A percentile compares a stretch with the other conserved stretches of the same genome.
phyloP scores from a whole-genome alignment of 345 rosid genomes.

The Tarenaya hassleriana region DNA sequence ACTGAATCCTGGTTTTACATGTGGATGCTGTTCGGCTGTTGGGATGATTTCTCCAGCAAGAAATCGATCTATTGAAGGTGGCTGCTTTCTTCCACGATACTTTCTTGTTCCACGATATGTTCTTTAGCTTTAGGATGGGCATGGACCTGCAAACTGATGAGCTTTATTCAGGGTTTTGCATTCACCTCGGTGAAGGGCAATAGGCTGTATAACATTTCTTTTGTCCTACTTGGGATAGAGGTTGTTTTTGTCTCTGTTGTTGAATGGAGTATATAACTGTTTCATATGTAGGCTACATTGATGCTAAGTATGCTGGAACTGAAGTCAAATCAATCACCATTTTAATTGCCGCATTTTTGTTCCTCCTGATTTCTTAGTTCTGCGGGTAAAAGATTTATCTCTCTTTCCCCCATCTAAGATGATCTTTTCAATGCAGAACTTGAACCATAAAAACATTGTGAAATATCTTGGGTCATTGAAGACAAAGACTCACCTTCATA shows the following conservation, averaged over 20 bases:
- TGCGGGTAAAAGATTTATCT: neutral
- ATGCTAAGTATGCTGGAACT: slow-evolving; percentile 2
- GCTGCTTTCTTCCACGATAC: slow-evolving; percentile 7
- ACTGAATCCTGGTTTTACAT: slow-evolving; percentile 32
- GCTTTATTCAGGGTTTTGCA: too few relatives aligned
- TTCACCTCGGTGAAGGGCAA: too few relatives aligned
- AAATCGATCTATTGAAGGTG: slow-evolving; percentile 97
- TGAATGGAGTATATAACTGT: neutral
- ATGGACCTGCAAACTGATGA: neutral
- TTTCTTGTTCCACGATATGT: neutral
- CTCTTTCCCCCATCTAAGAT: slow-evolving; percentile 8
- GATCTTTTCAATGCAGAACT: slow-evolving; percentile 47
- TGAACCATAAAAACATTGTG: slow-evolving; percentile 97
- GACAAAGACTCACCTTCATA: slow-evolving; percentile 94
- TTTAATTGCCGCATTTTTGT: too few relatives aligned
- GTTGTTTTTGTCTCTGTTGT: slow-evolving; percentile 1
- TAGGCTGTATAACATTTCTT: too few relatives aligned
- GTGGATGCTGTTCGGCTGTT: slow-evolving; percentile 21
- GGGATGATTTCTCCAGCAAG: slow-evolving; percentile 69
- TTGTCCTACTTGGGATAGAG: too few relatives aligned
- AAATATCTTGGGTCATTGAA: slow-evolving; percentile 94
- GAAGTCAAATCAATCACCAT: slow-evolving; percentile 1
- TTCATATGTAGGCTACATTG: neutral
- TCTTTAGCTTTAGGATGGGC: neutral
- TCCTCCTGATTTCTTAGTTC: neutral